Evolutionary conservation across 345 rosid species (phyloP).

Genomic region (Trapa bicornis): DNA sequence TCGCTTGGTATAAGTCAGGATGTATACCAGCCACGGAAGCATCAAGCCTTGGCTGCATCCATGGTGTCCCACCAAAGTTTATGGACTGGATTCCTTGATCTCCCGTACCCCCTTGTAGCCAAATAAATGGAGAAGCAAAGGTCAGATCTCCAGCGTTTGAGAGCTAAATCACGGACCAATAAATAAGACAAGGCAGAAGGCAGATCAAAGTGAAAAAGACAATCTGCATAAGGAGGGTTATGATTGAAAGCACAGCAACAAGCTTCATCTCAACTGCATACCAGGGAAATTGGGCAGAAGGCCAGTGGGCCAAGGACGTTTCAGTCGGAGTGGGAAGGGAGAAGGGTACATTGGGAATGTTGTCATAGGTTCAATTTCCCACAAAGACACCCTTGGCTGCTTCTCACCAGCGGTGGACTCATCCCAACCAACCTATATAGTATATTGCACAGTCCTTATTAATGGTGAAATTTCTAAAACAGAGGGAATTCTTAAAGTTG

Average conservation of each 20-base stretch:
- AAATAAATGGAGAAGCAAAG: constrained; percentile 25
- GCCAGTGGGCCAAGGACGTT: constrained; percentile 39
- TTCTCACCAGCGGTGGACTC: constrained; percentile 49
- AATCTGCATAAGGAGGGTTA: neutral
- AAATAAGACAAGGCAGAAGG: neutral
- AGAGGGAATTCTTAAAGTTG: neutral
- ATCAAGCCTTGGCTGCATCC: constrained; percentile 35
- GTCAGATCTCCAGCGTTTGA: constrained; percentile 27
- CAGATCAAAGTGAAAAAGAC: neutral
- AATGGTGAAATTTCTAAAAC: neutral
- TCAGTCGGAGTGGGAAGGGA: constrained; percentile 34
- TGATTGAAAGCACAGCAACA: neutral
- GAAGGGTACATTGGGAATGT: constrained; percentile 46
- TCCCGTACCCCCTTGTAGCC: constrained; percentile 36
- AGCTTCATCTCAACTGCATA: constrained; percentile 6
- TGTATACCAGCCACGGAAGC: constrained; percentile 25
- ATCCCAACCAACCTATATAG: constrained; percentile 43
- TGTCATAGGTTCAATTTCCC: constrained; percentile 47
- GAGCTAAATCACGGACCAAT: constrained; percentile 4
- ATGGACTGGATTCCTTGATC: constrained; percentile 32
- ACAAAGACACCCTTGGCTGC: constrained; percentile 46
- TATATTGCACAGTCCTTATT: neutral
- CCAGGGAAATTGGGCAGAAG: constrained; percentile 26
- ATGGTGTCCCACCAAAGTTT: constrained; percentile 29
- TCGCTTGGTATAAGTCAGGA: constrained; percentile 33